These are phyloP conservation scores for Yamadazyma takamatsuzukensis DNA, from an alignment of 805 yeast species.

Conservation along the genomic window DNA sequence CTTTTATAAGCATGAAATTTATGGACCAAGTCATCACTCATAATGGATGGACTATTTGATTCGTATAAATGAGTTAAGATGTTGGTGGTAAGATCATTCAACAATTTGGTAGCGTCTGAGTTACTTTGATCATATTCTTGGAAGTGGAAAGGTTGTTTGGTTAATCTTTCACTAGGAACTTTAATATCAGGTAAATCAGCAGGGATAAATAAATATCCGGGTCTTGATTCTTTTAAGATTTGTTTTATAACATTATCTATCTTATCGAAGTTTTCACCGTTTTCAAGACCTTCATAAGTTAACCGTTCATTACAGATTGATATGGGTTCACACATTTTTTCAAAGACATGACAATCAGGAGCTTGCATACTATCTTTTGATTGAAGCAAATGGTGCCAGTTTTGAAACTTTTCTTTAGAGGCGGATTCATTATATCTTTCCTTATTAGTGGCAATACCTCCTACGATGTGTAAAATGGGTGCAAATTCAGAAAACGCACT, in stretches of 20 bases:
- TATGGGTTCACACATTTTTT: slow-evolving; percentile 55
- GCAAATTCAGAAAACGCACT: slow-evolving; percentile 82
- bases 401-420: slow-evolving; percentile 13
- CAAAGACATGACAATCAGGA: slow-evolving; percentile 68
- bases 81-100: slow-evolving; percentile 19
- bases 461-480: slow-evolving; percentile 81
- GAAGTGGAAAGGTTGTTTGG: slow-evolving; percentile 10
- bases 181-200: slow-evolving; percentile 53
- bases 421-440: slow-evolving; percentile 13
- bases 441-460: slow-evolving; percentile 32
- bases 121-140: slow-evolving; percentile 6
- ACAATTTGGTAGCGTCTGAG: slow-evolving; percentile 9
- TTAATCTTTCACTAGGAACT: slow-evolving; percentile 21
- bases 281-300: slow-evolving; percentile 15
- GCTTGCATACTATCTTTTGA: slow-evolving; percentile 40
- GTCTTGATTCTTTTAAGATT: slow-evolving; percentile 58
- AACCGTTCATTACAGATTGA: slow-evolving; percentile 49
- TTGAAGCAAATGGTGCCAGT: slow-evolving; percentile 61
- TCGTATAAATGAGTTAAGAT: slow-evolving; percentile 51
- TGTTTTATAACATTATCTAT: slow-evolving; percentile 64
- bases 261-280: slow-evolving; percentile 45
- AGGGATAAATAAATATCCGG: slow-evolving; percentile 82
- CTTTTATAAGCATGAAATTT: slow-evolving; percentile 49
- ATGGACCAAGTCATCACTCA: slow-evolving; percentile 69
- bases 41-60: slow-evolving; percentile 56